Base-by-base conservation (phyloP, 2,329 filamentous ascomycete species). In the Hypocreales sp. region DNA sequence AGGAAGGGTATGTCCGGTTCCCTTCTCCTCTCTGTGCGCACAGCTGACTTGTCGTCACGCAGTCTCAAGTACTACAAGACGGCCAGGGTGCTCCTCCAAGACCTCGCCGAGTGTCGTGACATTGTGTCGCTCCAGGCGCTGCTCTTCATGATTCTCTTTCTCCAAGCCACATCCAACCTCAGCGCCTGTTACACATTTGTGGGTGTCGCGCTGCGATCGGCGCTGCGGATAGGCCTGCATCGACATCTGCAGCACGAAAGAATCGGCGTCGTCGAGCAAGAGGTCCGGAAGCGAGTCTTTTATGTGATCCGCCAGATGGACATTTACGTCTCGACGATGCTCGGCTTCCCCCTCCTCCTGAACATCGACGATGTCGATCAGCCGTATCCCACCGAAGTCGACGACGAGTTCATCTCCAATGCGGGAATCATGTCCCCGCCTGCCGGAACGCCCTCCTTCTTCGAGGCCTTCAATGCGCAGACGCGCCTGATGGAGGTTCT, bases 141-240 rank as follows among this genome's bases (percentile, higher is more conserved):
- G 6, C 55, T 84, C 13, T 84, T 82, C 46, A 79, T 84, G 65
- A 78, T 84, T 26, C 56, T 87, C 3, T 90, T 86, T 44, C 61
- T 87, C 1, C 81, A 90, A 43, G 72, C 77, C 3, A 80, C 81
- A 2, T 79, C 79, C 8, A 81, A 82, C 44, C 56, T 87, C 17
- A 80, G 74, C 44, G 78, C 73, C 8, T 87, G 80, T 45, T 87
- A 87, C 48, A 72, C 79, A 0, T 84, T 82, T 39, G 66, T 87
- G 25, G 80, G 80, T 6, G 78, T 87, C 40, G 80, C 79, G 3
- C 57, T 86, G 26, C 69, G 79, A 27, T 77, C 78, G 6, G 72
- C 78, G n/a, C 53, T 87, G 19, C 70, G 79, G 16, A 74, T 87
- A 53, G 81, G 81, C 7, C 58, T 87, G 15, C 81, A 90, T 47